A percentile compares a stretch with the other conserved stretches of the same genome.
Evolutionary conservation across 208 protist species (phyloP).

Genomic region (Vickermania spadyakhi): DNA sequence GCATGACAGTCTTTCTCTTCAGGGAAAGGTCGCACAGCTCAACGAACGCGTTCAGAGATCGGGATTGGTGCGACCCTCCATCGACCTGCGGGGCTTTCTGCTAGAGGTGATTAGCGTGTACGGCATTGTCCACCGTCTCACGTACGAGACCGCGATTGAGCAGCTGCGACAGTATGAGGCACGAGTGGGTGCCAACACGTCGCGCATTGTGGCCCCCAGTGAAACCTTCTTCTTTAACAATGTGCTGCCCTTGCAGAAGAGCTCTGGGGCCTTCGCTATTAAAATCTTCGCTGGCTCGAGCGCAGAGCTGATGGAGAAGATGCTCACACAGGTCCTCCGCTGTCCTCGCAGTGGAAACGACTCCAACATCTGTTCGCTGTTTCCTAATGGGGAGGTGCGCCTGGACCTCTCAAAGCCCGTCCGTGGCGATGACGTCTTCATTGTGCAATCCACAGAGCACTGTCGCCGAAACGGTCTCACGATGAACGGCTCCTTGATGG

Average conservation of each 20-base stretch:
- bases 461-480: slow-evolving; percentile 78
- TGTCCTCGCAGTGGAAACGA: slow-evolving; percentile 13
- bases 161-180: slow-evolving; percentile 36
- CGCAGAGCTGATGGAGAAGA: slow-evolving; percentile 55
- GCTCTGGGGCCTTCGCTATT: slow-evolving; percentile 49
- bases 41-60: slow-evolving; percentile 43
- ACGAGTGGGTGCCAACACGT: slow-evolving; percentile 29
- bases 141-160: slow-evolving; percentile 47
- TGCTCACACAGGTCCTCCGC: slow-evolving; percentile 73
- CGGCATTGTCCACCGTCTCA: slow-evolving; percentile 57
- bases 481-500: slow-evolving; percentile 84
- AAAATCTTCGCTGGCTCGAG: slow-evolving; percentile 59
- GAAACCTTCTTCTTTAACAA: slow-evolving; percentile 74
- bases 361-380: slow-evolving; percentile 40
- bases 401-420: slow-evolving; percentile 81
- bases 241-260: slow-evolving; percentile 51
- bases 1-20: slow-evolving; percentile 55
- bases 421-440: slow-evolving; percentile 93
- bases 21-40: slow-evolving; percentile 30
- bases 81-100: slow-evolving; percentile 50
- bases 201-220: slow-evolving; percentile 62
- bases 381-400: slow-evolving; percentile 78
- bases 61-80: slow-evolving; percentile 32
- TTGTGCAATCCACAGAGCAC: slow-evolving; percentile 88
- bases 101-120: slow-evolving; percentile 62